phyloP scores from a whole-genome alignment of 306 rosid genomes.

The Geum urbanum region DNA sequence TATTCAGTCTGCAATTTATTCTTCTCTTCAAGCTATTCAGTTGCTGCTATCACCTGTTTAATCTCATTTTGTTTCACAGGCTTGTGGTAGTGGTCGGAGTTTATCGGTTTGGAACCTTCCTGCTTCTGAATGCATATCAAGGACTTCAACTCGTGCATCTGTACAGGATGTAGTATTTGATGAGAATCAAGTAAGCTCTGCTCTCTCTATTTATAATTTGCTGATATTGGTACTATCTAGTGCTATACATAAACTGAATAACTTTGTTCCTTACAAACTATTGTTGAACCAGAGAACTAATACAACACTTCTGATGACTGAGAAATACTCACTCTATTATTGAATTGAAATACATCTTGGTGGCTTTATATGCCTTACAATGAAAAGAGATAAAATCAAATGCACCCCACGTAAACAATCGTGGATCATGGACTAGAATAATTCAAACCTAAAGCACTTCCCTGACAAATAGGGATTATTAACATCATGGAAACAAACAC shows the following conservation, averaged over 20 bases:
- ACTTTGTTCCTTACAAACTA: neutral
- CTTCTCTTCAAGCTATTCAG: constrained; percentile 10
- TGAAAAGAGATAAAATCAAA: too few species aligned
- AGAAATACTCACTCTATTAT: too few species aligned
- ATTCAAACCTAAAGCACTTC: neutral
- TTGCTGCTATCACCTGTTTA: neutral
- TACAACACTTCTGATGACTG: too few species aligned
- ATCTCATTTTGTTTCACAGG: constrained; percentile 36
- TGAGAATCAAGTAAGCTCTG: constrained; percentile 68
- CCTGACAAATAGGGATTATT: neutral
- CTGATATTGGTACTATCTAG: neutral
- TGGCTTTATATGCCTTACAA: too few species aligned
- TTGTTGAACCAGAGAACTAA: too few species aligned
- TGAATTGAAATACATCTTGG: too few species aligned
- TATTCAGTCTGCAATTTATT: neutral
- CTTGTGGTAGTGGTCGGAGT: constrained; percentile 72
- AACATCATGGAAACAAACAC: neutral
- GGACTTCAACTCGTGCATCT: constrained; percentile 48
- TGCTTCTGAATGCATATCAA: constrained; percentile 73
- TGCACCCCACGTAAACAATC: too few species aligned
- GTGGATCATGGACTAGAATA: neutral
- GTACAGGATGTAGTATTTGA: constrained; percentile 78
- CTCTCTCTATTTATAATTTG: neutral
- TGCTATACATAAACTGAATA: neutral
- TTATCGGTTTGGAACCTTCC: constrained; percentile 91